Base-by-base conservation (phyloP, 257 asterid species). In the Plantago elongata region DNA sequence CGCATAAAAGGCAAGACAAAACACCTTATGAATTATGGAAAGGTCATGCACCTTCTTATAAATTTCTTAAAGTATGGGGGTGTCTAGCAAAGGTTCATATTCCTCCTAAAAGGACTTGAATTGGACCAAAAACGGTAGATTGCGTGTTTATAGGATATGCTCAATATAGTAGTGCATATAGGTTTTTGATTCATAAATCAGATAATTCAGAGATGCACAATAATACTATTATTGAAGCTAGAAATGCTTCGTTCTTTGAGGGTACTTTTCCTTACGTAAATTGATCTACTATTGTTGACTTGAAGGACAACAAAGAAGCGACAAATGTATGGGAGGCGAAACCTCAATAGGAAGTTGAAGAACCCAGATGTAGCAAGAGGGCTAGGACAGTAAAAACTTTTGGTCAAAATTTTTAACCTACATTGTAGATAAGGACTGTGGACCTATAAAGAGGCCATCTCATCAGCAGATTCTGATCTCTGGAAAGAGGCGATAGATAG, bases 401-500 rank as follows among this genome's bases (percentile, higher is more conserved):
- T 54, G 59, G 59, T 16, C 13, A 15, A 1, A 42, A 54, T 11
- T 27, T 54, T 54, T 54, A 8, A 17, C 14, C 2, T 54, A 54
- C n/a, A 22, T 29, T 7, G 17, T 54, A 54, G 59, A 54, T 16
- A 29, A 13, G 1, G 59, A 54, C 37, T 42, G 22, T 3, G 12
- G 5, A 54, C 43, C 7, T 17, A 9, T 30, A 54, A 54, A 29
- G 42, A 54, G 22, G 43, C 43, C 5, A 18, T 54, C 13, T 18
- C 59, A 12, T 11, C 40, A 9, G 13, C 59, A 13, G 17, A 54
- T 22, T 22, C 38, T 27, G 40, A 54, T 17, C 14, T 18, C 34
- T 54, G 13, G 59, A 54, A 54, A 54, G 59, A 54, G 11, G 59
- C 59, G 13, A 30, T 54, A 3, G 11, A 54, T 54, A 54, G 59